These are phyloP conservation scores for Erodium maritimum DNA, from an alignment of 345 rosid genomes.

Conservation along the genomic window DNA sequence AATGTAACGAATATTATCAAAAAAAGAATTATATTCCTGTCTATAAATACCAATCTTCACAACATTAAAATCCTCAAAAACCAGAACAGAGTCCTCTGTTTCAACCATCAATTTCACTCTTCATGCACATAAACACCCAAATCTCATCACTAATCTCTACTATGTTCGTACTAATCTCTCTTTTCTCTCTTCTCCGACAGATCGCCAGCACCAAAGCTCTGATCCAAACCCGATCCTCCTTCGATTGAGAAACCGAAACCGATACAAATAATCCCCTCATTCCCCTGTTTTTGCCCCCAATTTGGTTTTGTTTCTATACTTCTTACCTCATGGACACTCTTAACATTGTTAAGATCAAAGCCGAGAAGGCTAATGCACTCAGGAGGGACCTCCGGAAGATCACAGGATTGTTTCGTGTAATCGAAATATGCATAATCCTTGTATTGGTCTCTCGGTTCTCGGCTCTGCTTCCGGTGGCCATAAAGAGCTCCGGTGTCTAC, in stretches of 20 bases:
- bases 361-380: conserved; percentile 44
- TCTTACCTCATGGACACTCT: conserved; percentile 49
- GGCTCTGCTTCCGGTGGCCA: conserved; percentile 34
- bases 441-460: conserved; percentile 50
- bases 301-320: neutral
- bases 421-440: conserved; percentile 44
- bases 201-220: conserved; percentile 14
- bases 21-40: conserved; percentile 6
- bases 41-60: conserved; percentile 30
- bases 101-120: conserved; percentile 4
- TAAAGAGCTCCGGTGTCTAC: conserved; percentile 45
- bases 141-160: conserved; percentile 1
- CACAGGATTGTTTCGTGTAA: conserved; percentile 39
- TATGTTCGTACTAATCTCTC: conserved; percentile 13
- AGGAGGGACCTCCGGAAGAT: conserved; percentile 35
- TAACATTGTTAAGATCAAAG: conserved; percentile 30
- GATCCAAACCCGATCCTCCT: conserved; percentile 16
- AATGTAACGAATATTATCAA: neutral
- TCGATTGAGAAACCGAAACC: conserved; percentile 16
- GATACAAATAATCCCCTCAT: neutral
- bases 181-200: conserved; percentile 19
- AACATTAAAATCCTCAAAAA: conserved; percentile 4
- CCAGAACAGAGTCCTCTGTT: conserved; percentile 17
- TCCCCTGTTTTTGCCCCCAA: neutral
- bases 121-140: conserved; percentile 11